phyloP scores from a whole-genome alignment of 2,329 filamentous ascomycete species.

The Cordyceps fumosorosea region DNA sequence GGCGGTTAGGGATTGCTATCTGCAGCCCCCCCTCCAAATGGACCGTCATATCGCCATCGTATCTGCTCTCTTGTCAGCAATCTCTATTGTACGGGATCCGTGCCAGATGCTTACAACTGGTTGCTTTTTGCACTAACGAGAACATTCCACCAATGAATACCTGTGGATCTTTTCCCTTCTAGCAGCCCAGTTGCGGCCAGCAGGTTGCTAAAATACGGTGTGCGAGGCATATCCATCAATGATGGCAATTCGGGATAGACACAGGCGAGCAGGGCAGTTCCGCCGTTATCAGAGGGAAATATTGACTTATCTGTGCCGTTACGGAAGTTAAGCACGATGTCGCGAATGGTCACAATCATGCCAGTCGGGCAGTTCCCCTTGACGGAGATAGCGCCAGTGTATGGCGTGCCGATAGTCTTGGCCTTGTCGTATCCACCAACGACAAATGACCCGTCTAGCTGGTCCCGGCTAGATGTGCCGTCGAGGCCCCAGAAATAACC shows the following conservation, averaged over 20 bases:
- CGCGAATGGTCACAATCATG: constrained; percentile 11
- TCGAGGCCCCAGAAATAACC: constrained; percentile 17
- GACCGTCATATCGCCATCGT: neutral
- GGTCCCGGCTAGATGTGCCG: neutral
- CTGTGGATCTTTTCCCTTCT: neutral
- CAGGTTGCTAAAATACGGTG: constrained; percentile 10
- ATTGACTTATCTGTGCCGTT: constrained; percentile 15
- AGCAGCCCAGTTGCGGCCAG: neutral
- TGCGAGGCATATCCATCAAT: constrained; percentile 10
- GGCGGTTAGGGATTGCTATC: neutral
- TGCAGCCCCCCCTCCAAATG: neutral
- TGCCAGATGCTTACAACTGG: neutral
- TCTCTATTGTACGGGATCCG: neutral
- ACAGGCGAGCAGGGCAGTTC: constrained; percentile 8
- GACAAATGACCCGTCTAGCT: constrained; percentile 12
- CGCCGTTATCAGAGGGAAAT: constrained; percentile 4
- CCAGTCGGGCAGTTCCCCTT: neutral
- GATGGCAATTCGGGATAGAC: constrained; percentile 12
- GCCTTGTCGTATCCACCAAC: constrained; percentile 16
- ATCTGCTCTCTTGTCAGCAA: neutral
- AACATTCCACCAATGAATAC: neutral
- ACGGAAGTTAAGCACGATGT: constrained; percentile 14
- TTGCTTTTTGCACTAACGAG: neutral
- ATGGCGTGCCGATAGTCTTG: constrained; percentile 13
- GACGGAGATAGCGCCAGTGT: neutral